phyloP scores from a whole-genome alignment of 306 rosid genomes.

The Cicer chorassanicum region DNA sequence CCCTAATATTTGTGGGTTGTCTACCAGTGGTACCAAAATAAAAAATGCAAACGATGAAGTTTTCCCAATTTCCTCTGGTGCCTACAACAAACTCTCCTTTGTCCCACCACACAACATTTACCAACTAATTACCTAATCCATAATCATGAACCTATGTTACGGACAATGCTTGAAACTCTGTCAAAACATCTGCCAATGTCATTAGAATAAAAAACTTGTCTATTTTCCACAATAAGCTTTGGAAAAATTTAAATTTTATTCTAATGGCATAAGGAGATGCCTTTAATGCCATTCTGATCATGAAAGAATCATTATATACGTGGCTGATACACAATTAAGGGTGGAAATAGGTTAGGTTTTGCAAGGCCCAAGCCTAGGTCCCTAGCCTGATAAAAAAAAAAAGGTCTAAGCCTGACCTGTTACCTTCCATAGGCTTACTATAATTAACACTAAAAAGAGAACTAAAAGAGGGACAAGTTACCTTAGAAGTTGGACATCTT shows the following conservation, averaged over 20 bases:
- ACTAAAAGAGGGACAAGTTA: conserved; percentile 40
- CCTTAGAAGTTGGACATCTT: conserved; percentile 93
- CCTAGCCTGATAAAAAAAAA: too few species aligned
- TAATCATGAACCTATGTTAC: conserved; percentile 6
- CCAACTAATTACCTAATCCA: conserved; percentile 5
- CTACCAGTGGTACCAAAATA: not conserved
- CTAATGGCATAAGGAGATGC: conserved; percentile 29
- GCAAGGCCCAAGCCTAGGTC: too few species aligned
- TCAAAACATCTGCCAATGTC: conserved; percentile 7
- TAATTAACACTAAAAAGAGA: conserved; percentile 34
- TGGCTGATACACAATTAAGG: not conserved
- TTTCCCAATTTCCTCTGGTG: conserved; percentile 22
- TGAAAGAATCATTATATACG: conserved; percentile 21
- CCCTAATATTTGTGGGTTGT: not conserved
- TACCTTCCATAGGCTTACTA: conserved; percentile 35
- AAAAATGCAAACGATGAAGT: not conserved
- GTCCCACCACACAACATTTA: conserved; percentile 19
- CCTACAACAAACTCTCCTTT: not conserved
- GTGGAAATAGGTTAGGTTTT: too few species aligned
- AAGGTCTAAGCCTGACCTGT: too few species aligned
- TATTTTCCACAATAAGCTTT: conserved; percentile 27
- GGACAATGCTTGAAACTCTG: conserved; percentile 27
- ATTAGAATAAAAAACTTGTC: not conserved
- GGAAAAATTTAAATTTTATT: conserved; percentile 12
- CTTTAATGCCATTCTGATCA: conserved; percentile 11